These are phyloP conservation scores for Solanum lignicaule DNA, from an alignment of 257 asterid genomes.

Conservation along the genomic window DNA sequence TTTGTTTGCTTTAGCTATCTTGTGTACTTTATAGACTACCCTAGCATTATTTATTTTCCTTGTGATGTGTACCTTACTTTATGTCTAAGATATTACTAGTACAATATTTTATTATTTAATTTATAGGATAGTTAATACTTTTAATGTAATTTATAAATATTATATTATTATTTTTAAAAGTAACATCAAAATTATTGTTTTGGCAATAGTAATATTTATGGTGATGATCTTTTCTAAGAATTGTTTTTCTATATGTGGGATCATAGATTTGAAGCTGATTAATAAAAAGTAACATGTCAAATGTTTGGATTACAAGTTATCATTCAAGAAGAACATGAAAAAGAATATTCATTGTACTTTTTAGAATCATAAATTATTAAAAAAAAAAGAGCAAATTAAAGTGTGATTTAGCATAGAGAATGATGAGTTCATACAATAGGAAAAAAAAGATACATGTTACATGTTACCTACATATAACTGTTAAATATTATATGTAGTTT, in stretches of 20 bases:
- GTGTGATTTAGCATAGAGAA: background rate
- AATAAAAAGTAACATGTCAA: background rate
- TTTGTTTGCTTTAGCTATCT: background rate
- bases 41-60: background rate
- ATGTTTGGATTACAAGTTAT: background rate
- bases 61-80: slow-evolving; percentile 19
- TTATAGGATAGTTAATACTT: background rate
- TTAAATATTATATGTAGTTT: background rate
- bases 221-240: background rate
- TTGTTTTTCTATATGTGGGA: background rate
- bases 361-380: background rate
- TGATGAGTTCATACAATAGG: background rate
- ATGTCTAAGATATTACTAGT: slow-evolving; percentile 20
- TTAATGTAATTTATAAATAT: background rate
- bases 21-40: background rate
- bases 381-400: background rate
- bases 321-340: background rate
- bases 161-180: background rate
- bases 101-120: background rate
- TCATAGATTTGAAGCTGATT: background rate
- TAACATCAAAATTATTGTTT: background rate
- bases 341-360: background rate
- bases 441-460: background rate
- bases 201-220: background rate
- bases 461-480: background rate